Base-by-base conservation (phyloP, 2,329 filamentous ascomycete genomes). In the Akanthomyces lecanii region DNA sequence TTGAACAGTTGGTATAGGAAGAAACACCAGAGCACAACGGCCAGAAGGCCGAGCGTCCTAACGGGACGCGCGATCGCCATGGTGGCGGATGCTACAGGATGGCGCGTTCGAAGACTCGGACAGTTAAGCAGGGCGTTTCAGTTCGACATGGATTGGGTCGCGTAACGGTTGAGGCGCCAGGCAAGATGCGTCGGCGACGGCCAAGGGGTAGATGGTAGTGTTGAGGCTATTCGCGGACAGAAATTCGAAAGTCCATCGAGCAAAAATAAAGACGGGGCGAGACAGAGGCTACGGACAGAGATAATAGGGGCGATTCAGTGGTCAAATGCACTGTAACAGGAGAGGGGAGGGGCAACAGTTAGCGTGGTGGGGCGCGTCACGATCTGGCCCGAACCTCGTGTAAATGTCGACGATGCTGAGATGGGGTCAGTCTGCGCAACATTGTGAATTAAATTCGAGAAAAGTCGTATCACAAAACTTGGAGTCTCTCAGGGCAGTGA, bases 41-140 rank as follows among this genome's bases (percentile, higher is more conserved):
- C 90, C 66, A 86, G 81, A 67, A 90, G 82, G 68, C 86, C 89
- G 72, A 97, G 81, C 71, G 90, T 86, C 77, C 93, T 88, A 73
- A 97, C 89, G 63, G 92, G 91, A 80, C 89, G 88, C 72, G 92
- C 91, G 73, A 97, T 82, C 71, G 89, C 91, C 92, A 97, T 97
- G 68, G 69, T 84, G 59, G 59, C 59, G 42, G 59, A 55, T 47
- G 59, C 40, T 47, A 30, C 5, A 18, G 12, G 18, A 16, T 44
- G 38, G 45, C 58, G 48, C 47, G 38, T 23, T 30, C 58, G 23
- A 53, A 45, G 44, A 44, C 8, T 52, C 18, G 25, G 33, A 23
- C 30, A 38, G 51, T 60, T 52, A 23, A 23, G 28, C 6, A n/a
- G 25, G 23, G 38, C n/a, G 30, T 53, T 36, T 64, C 42, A 64